Conservation (phyloP, 192 early-diverging fungal genomes). For the Obelidium mucronatum region DNA sequence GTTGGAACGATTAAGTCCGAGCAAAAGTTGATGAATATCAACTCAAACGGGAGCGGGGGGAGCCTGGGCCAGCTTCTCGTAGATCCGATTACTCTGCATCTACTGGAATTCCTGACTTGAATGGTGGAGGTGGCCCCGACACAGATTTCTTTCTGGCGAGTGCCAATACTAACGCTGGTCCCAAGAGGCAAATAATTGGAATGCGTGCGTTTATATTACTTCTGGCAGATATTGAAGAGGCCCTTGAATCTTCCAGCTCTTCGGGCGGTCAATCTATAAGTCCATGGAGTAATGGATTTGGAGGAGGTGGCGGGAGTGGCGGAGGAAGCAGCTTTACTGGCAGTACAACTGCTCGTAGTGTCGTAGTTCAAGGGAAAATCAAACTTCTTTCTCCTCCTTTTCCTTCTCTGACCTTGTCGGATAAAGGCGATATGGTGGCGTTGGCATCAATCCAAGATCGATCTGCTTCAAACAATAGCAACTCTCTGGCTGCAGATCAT, state of each 20-base stretch:
- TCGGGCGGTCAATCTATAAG: conserved; percentile 9
- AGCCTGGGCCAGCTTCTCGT: neutral
- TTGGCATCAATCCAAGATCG: conserved; percentile 20
- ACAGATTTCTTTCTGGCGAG: neutral
- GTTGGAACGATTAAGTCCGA: neutral
- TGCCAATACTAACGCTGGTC: conserved; percentile 5
- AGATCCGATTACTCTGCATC: neutral
- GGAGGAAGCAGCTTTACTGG: conserved; percentile 37
- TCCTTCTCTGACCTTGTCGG: conserved; percentile 39
- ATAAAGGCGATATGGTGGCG: conserved; percentile 16
- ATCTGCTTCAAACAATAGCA: neutral
- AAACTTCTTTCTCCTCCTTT: conserved; percentile 55
- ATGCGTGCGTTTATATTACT: conserved; percentile 76
- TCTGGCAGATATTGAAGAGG: conserved; percentile 74
- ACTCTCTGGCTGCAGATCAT: conserved; percentile 30
- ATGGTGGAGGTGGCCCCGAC: neutral
- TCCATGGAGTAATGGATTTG: conserved; percentile 31
- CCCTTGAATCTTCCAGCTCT: conserved; percentile 26
- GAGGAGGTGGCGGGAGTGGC: conserved; percentile 14
- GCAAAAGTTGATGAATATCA: neutral
- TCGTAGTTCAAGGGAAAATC: conserved; percentile 63
- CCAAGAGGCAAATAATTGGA: conserved; percentile 77
- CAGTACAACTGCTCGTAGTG: conserved; percentile 42
- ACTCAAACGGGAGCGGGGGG: too few species aligned
- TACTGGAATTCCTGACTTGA: neutral